A percentile compares a stretch with the other conserved stretches of the same genome.
phyloP scores from a whole-genome alignment of 257 asterid genomes.

The Nicotiana tabacum region DNA sequence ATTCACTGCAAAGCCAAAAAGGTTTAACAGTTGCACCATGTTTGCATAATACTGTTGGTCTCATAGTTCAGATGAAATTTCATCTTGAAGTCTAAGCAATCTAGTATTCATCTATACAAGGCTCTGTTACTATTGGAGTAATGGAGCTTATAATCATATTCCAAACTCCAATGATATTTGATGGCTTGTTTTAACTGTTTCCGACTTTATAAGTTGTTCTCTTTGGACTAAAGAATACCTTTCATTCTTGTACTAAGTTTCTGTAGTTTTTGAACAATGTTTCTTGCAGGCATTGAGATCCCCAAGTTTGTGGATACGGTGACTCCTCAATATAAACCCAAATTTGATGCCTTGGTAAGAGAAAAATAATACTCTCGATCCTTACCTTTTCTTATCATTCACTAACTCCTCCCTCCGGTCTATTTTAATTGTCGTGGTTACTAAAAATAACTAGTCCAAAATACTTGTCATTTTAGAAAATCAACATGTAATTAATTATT shows the following conservation, averaged over 20 bases:
- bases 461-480: too few relatives aligned
- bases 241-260: background rate
- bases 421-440: too few relatives aligned
- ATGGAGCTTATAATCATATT: background rate
- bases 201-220: background rate
- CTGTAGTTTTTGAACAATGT: constrained; percentile 6
- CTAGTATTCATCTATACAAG: background rate
- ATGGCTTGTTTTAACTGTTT: background rate
- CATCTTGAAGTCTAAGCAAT: background rate
- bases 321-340: constrained; percentile 78
- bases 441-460: too few relatives aligned
- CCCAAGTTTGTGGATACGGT: constrained; percentile 83
- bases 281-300: constrained; percentile 58
- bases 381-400: background rate
- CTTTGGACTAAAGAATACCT: background rate
- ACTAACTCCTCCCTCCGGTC: background rate
- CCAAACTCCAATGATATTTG: background rate
- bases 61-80: background rate
- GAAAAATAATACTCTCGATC: background rate
- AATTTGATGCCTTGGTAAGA: constrained; percentile 85
- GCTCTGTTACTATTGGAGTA: background rate
- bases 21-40: background rate
- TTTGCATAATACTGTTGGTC: background rate
- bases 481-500: too few relatives aligned
- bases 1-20: background rate